A percentile compares a stretch with the other conserved stretches of the same genome.
These are phyloP conservation scores for Agrocybe pediades DNA, from an alignment of 768 basidiomycete species.

Conservation along the genomic window DNA sequence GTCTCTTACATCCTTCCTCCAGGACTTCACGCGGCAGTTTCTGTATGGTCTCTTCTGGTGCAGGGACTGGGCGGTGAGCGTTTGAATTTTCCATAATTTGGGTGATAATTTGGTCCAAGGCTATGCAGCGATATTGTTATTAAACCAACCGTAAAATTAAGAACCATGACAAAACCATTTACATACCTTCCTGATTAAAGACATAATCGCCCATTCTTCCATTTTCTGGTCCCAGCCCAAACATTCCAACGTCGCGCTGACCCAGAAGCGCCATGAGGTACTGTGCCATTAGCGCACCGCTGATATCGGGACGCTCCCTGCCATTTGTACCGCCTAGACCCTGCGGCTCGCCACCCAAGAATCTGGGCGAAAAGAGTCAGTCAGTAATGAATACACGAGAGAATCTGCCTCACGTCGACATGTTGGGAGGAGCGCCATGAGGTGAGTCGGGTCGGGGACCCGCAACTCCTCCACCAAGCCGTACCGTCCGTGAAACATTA, in stretches of 20 bases:
- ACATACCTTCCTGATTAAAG: constrained; percentile 82
- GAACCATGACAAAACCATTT: neutral
- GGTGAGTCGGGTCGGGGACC: constrained; percentile 18
- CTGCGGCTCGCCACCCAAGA: constrained; percentile 24
- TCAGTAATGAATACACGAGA: constrained; percentile 5
- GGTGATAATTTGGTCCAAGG: constrained; percentile 82
- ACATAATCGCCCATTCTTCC: constrained; percentile 90
- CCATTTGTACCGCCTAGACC: constrained; percentile 14
- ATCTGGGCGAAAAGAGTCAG: constrained; percentile 33
- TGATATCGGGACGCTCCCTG: constrained; percentile 41
- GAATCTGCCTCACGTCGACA: constrained; percentile 50
- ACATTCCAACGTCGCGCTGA: constrained; percentile 46
- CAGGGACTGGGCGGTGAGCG: constrained; percentile 76
- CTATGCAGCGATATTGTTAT: constrained; percentile 35
- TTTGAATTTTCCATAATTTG: constrained; percentile 86
- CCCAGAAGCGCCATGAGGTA: constrained; percentile 69
- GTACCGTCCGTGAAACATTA: constrained; percentile 22
- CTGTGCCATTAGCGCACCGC: constrained; percentile 68
- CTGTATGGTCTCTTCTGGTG: constrained; percentile 75
- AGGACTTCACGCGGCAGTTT: constrained; percentile 69
- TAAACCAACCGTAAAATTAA: neutral
- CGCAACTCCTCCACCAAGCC: constrained; percentile 25
- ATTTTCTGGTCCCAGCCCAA: constrained; percentile 44
- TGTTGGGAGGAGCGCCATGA: constrained; percentile 36
- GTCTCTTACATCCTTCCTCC: constrained; percentile 57